Percentiles rank a stretch among this genome's conserved stretches.
Conservation (phyloP, 2,329 filamentous ascomycete genomes). For the Huntiella moniliformis region DNA sequence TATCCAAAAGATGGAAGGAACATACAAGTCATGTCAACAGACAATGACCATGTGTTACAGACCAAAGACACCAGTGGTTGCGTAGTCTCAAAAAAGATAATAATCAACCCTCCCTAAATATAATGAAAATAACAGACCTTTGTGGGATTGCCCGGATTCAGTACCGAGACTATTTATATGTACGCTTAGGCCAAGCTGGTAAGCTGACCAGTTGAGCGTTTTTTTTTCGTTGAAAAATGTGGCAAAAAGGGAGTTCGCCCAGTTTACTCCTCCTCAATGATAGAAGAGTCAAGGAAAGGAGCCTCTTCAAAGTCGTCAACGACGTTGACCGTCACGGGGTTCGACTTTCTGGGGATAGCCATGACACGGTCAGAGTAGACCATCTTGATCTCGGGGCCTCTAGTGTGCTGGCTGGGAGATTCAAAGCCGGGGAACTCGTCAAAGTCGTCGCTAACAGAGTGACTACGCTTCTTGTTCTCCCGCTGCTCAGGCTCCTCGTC, state of each 20-base stretch:
- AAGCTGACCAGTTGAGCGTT: no score
- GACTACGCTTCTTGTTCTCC: constrained; percentile 26
- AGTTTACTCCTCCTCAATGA: constrained; percentile 42
- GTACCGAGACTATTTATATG: no score
- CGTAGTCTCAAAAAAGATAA: no score
- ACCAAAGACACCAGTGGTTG: no score
- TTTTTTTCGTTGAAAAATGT: neutral
- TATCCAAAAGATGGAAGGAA: neutral
- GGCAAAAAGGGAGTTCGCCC: constrained; percentile 54
- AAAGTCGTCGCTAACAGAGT: constrained; percentile 25
- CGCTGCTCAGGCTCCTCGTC: constrained; percentile 11
- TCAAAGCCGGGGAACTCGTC: constrained; percentile 3
- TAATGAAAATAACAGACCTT: constrained; percentile 1
- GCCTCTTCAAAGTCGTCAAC: constrained; percentile 50
- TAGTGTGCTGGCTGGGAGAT: constrained; percentile 15
- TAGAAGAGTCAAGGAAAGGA: constrained; percentile 31
- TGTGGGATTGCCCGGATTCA: neutral
- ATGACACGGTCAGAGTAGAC: constrained; percentile 25
- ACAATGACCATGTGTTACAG: neutral
- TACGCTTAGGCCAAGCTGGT: no score
- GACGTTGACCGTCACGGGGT: neutral
- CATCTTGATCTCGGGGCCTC: constrained; percentile 21
- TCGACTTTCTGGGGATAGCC: constrained; percentile 24
- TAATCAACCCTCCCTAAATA: neutral
- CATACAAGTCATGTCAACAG: neutral